Evolutionary conservation across 176 grass and related monocot species (phyloP).

Genomic region (Bolboschoenus planiculmis): DNA sequence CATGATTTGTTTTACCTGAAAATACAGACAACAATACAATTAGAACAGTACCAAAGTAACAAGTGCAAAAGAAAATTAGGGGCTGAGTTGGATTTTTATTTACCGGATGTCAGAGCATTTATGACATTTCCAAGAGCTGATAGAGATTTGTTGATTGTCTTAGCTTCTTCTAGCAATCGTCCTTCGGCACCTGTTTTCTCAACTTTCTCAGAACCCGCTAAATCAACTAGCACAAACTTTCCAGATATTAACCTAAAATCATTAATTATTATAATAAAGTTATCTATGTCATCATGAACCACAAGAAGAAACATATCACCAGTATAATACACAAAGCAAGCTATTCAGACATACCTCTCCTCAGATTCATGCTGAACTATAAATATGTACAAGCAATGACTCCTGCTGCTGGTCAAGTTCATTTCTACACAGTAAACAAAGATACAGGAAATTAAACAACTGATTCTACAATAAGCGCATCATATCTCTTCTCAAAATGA

Average conservation of each 20-base stretch:
- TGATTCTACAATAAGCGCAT: background rate
- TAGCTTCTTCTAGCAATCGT: constrained; percentile 78
- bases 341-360: constrained; percentile 38
- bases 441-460: background rate
- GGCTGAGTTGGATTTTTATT: constrained; percentile 16
- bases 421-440: constrained; percentile 48
- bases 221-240: constrained; percentile 86
- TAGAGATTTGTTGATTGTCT: constrained; percentile 88
- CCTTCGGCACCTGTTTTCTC: constrained; percentile 84
- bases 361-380: constrained; percentile 60
- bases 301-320: background rate
- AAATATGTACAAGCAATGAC: constrained; percentile 86
- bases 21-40: constrained; percentile 13
- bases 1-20: constrained; percentile 76
- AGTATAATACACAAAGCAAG: background rate
- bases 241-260: constrained; percentile 50
- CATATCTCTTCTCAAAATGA: background rate
- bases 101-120: constrained; percentile 79
- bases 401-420: constrained; percentile 88
- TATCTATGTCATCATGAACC: background rate
- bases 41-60: background rate
- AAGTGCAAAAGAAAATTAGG: background rate
- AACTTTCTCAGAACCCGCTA: constrained; percentile 89
- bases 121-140: constrained; percentile 88
- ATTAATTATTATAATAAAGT: background rate